Base-by-base conservation (phyloP, 345 rosid species). In the Luvunga scandens region DNA sequence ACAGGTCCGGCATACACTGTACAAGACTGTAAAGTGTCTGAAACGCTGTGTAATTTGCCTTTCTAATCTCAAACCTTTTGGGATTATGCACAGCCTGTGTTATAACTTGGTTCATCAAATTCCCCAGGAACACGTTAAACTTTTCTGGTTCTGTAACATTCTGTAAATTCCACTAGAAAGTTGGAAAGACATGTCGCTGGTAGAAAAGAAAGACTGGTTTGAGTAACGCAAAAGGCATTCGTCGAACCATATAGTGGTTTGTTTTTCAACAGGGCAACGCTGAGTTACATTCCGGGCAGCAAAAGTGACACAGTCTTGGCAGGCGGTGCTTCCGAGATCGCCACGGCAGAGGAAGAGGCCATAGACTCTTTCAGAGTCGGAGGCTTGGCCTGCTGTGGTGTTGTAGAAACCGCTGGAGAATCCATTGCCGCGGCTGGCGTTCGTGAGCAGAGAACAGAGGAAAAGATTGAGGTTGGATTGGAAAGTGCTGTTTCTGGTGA, bases 1-100 rank as follows among this genome's bases (percentile, higher is more conserved):
- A 31, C 53, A 90, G 45, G 78, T 90, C 92, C 8, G 84, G 90
- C 2, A 85, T 86, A 77, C 96, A 91, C 86, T 91, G 89, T 1
- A 56, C 84, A 0, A 91, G 88, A 18, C 73, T 69, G 77, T 81
- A 91, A 21, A 91, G 53, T 1, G 42, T 69, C 45, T 78, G 70
- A 18, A 69, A 81, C 62, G 30, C 79, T 16, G 80, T 65, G 39
- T 77, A 71, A 24, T 77, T 28, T 5, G 27, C 77, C 21, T 77
- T 75, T 65, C 34, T 61, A 0, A 78, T 79, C 0, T 88, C 91
- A 31, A 84, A 90, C 73, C 81, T 87, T 22, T 50, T 83, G 34
- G 62, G 39, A 6, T 80, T 81, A 33, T 13, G 72, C 3, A 75
- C 73, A 0, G 84, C 88, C 50, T 9, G 73, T 8, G 38, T 8